Evolutionary conservation across 176 grass and related monocot species (phyloP).

Genomic region (Juncus inflexus): DNA sequence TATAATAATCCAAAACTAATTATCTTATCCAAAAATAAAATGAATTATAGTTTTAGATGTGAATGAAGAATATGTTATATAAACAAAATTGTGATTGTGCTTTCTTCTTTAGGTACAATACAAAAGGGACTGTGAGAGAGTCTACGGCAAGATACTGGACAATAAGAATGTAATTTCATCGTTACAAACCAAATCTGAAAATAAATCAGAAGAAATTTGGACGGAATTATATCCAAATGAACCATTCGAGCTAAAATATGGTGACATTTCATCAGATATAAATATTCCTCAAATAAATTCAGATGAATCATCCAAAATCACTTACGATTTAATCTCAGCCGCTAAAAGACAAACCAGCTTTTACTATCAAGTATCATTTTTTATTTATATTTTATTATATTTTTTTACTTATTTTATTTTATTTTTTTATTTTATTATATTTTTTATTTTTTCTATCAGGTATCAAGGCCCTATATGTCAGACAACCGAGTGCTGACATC

Average conservation of each 20-base stretch:
- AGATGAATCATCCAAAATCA: slow-evolving; percentile 37
- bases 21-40: background rate
- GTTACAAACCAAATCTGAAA: slow-evolving; percentile 30
- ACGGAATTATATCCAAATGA: slow-evolving; percentile 55
- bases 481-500: slow-evolving; percentile 50
- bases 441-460: slow-evolving; percentile 28
- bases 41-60: background rate
- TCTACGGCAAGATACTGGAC: slow-evolving; percentile 60
- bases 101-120: slow-evolving; percentile 50
- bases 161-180: slow-evolving; percentile 54
- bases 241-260: slow-evolving; percentile 51
- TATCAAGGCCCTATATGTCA: slow-evolving; percentile 51
- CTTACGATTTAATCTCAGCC: slow-evolving; percentile 76
- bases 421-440: background rate
- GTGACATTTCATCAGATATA: background rate
- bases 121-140: slow-evolving; percentile 67
- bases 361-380: slow-evolving; percentile 44
- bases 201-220: slow-evolving; percentile 52
- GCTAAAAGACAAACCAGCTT: slow-evolving; percentile 77
- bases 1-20: background rate
- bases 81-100: background rate
- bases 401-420: background rate
- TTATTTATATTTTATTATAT: slow-evolving; percentile 2
- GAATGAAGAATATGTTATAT: too few relatives aligned
- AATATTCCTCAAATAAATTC: slow-evolving; percentile 8